Percentiles rank a stretch among this genome's conserved stretches.
Evolutionary conservation across 495 filamentous ascomycete species (phyloP).

Genomic region (Lophium mytilinum): DNA sequence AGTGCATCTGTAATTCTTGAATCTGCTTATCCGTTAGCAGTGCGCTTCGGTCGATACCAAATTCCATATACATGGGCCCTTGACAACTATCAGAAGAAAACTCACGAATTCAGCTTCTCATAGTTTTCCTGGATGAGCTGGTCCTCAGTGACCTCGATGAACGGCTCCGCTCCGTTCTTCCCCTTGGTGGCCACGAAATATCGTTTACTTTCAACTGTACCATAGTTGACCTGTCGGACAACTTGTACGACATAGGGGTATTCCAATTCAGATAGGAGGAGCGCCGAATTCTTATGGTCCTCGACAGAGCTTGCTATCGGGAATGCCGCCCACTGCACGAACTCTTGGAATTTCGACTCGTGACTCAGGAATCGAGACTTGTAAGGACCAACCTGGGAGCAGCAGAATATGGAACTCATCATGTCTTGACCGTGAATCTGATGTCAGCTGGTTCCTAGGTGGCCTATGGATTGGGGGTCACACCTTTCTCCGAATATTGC

Average conservation of each 20-base stretch:
- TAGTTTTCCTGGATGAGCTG: conserved; percentile 32
- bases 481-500: no score
- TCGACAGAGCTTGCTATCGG: conserved; percentile 1
- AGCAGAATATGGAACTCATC: conserved; percentile 13
- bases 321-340: conserved; percentile 23
- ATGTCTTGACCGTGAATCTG: background rate
- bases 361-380: conserved; percentile 8
- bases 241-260: conserved; percentile 29
- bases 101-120: conserved; percentile 35
- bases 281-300: background rate
- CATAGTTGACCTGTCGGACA: conserved; percentile 33
- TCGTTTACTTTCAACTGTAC: conserved; percentile 29
- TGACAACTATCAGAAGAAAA: background rate
- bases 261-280: background rate
- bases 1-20: conserved; percentile 34
- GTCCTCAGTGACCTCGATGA: conserved; percentile 28
- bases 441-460: no score
- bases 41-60: background rate
- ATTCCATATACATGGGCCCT: no score
- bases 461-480: no score
- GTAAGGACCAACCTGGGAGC: conserved; percentile 4
- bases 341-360: conserved; percentile 26
- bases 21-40: conserved; percentile 1
- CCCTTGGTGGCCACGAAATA: conserved; percentile 27
- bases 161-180: conserved; percentile 4